Evolutionary conservation across 768 basidiomycete species (phyloP).

Genomic region (Tulasnella sp.): DNA sequence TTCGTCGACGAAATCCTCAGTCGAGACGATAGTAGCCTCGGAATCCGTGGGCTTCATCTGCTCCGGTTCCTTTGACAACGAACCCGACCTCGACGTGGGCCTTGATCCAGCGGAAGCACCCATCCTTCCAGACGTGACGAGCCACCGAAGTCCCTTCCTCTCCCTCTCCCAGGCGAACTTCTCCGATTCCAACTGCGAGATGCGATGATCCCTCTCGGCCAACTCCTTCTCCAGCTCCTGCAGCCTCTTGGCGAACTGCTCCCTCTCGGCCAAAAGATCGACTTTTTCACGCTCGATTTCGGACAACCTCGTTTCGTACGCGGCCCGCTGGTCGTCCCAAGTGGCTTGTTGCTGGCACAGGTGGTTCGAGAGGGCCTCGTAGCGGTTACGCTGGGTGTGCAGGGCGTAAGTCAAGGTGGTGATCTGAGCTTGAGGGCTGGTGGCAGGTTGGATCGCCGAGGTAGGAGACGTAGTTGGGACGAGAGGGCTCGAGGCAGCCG

Average conservation of each 20-base stretch:
- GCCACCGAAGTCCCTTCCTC: conserved; percentile 27
- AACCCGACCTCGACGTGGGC: not conserved
- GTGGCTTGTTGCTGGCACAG: conserved; percentile 9
- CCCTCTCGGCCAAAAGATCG: not conserved
- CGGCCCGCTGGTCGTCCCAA: conserved; percentile 14
- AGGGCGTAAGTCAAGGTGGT: conserved; percentile 25
- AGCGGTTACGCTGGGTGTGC: conserved; percentile 24
- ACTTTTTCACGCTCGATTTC: conserved; percentile 11
- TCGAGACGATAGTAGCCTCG: not conserved
- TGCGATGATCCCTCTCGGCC: conserved; percentile 18
- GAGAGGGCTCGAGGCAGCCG: not conserved
- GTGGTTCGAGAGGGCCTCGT: conserved; percentile 14
- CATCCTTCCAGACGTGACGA: conserved; percentile 8
- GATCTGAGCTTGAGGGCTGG: conserved; percentile 26
- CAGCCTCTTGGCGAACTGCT: conserved; percentile 11
- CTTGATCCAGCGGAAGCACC: not conserved
- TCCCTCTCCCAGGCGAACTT: conserved; percentile 26
- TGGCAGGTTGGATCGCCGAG: not conserved
- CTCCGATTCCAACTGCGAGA: conserved; percentile 23
- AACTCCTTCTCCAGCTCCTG: conserved; percentile 26
- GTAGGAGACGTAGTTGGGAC: not conserved
- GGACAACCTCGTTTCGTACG: conserved; percentile 17
- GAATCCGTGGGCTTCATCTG: conserved; percentile 11
- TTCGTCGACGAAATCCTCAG: not conserved
- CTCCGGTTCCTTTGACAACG: not conserved